Percentiles rank a stretch among this genome's conserved stretches.
These are phyloP conservation scores for Candida bentonensis DNA, from an alignment of 805 yeast species.

Conservation along the genomic window DNA sequence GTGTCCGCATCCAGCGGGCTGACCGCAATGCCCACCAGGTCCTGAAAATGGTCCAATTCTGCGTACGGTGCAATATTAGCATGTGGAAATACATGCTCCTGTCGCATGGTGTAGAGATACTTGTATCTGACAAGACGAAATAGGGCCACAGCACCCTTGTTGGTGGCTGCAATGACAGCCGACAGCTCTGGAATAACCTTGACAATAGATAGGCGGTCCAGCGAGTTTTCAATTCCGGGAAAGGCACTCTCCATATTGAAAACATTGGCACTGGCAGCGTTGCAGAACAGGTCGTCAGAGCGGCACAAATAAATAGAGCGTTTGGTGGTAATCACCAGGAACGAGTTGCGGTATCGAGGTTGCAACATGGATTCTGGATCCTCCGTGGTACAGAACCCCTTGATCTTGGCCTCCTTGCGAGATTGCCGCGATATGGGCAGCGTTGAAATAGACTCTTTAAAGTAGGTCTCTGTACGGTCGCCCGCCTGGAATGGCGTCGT, in stretches of 20 bases:
- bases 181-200: constrained; percentile 27
- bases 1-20: neutral
- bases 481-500: neutral
- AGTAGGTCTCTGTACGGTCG: neutral
- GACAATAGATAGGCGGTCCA: constrained; percentile 19
- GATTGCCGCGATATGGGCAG: neutral
- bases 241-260: constrained; percentile 23
- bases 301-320: constrained; percentile 31
- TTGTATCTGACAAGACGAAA: constrained; percentile 29
- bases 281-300: constrained; percentile 32
- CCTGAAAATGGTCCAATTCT: neutral
- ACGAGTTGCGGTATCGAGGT: constrained; percentile 18
- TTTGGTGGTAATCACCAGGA: constrained; percentile 32
- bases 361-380: constrained; percentile 7
- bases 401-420: neutral
- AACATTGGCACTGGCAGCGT: constrained; percentile 30
- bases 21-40: neutral
- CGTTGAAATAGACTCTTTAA: no score
- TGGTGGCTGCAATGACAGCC: constrained; percentile 29
- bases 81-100: constrained; percentile 25
- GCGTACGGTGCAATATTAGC: neutral
- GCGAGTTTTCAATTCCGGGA: constrained; percentile 7
- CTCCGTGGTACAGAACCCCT: neutral
- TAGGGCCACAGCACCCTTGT: constrained; percentile 29
- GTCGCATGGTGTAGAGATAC: constrained; percentile 29